Evolutionary conservation across 2,329 filamentous ascomycete species (phyloP).

Genomic region (Coniella vitis): DNA sequence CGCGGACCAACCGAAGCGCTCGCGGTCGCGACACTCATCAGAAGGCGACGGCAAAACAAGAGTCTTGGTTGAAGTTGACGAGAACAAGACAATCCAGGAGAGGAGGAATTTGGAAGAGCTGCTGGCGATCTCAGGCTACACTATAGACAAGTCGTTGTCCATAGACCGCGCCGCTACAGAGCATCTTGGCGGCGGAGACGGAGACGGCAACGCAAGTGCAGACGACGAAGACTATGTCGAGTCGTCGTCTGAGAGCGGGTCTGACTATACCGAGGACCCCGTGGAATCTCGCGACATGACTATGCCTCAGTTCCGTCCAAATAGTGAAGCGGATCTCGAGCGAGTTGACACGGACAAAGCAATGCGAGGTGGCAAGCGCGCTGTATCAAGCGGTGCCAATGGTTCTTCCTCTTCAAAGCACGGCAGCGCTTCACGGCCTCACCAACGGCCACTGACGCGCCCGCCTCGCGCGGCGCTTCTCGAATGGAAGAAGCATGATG

Average conservation of each 20-base stretch:
- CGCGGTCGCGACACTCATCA: slow-evolving; percentile 8
- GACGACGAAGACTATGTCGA: slow-evolving; percentile 14
- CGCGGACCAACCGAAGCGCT: slow-evolving; percentile 17
- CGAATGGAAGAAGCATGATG: slow-evolving; percentile 50
- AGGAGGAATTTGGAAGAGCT: slow-evolving; percentile 32
- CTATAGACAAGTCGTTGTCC: slow-evolving; percentile 25
- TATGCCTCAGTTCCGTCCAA: slow-evolving; percentile 63
- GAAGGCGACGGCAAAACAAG: slow-evolving; percentile 20
- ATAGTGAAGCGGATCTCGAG: slow-evolving; percentile 29
- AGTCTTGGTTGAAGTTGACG: slow-evolving; percentile 7
- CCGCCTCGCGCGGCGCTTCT: slow-evolving; percentile 30
- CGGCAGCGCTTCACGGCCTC: slow-evolving; percentile 22
- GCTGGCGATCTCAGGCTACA: slow-evolving; percentile 38
- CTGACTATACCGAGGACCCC: slow-evolving; percentile 19
- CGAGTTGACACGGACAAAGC: background rate
- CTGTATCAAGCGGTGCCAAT: slow-evolving; percentile 10
- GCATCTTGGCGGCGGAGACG: slow-evolving; percentile 18
- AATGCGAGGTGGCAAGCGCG: background rate
- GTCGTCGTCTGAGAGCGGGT: slow-evolving; percentile 1
- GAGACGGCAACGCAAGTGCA: slow-evolving; percentile 12
- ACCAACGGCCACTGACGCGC: slow-evolving; percentile 4
- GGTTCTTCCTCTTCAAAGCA: slow-evolving; percentile 12
- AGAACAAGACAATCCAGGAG: slow-evolving; percentile 22
- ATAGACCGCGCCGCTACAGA: background rate
- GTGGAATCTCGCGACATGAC: slow-evolving; percentile 48